Base-by-base conservation (phyloP, 768 basidiomycete species). In the Ramaria sp. region DNA sequence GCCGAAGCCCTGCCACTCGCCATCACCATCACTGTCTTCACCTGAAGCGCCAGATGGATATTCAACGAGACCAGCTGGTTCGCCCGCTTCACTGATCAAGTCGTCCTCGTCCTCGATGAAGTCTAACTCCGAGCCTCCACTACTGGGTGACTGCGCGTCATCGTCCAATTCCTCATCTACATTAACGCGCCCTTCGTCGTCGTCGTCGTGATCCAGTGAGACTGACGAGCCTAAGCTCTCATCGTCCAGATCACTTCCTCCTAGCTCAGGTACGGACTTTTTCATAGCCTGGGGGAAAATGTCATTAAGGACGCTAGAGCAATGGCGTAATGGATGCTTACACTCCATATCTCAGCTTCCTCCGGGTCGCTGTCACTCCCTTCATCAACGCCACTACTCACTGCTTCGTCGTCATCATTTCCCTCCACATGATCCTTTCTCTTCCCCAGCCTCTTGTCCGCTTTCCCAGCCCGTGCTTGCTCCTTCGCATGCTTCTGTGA, bases 311-410 rank as follows among this genome's bases (percentile, higher is more conserved):
- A n/a, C 9, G 3, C 19, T 10, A 31, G 7, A 15, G 12, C 37
- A 37, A 10, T 2, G 17, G 34, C 22, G 52, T 34, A 5, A 53
- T 19, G 34, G 49, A 11, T 4, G 61, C 72, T 58, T 61, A 92
- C 93, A 84, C 88, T 91, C 93, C 93, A 97, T 17, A 95, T 79
- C 63, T 88, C 88, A 17, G 72, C 82, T 64, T 89, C 87, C 12
- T 80, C 80, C 1, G 67, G 61, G 46, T 78, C 79, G 54, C 75
- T 80, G 42, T 69, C 71, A 19, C 67, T 71, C 31, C 72, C 76
- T 0, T 72, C 75, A 33, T 51, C 63, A 30, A 37, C 64, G 1
- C 58, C 63, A 22, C 27, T 56, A 61, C 22, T 55, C 60, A 31
- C 53, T 59, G 37, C 60, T 58, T 52, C 64, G 33, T 66, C 65